Conservation (phyloP, 2,329 filamentous ascomycete species). For the Exophiala lecanii-corni region DNA sequence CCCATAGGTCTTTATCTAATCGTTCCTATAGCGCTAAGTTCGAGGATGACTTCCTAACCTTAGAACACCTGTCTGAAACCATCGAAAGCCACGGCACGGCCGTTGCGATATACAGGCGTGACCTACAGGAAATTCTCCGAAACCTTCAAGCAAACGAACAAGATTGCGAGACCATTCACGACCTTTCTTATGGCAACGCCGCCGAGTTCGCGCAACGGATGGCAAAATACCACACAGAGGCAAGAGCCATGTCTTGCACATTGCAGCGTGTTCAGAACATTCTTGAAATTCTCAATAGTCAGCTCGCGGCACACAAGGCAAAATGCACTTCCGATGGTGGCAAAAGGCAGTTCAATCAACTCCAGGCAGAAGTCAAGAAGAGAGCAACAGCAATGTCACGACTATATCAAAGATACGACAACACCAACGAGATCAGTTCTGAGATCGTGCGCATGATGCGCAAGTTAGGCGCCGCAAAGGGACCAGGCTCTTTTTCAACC, state of each 20-base stretch:
- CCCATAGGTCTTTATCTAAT: background rate
- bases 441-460: background rate
- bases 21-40: background rate
- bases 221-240: background rate
- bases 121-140: background rate
- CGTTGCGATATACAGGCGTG: background rate
- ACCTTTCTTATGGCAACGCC: background rate
- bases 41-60: background rate
- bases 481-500: background rate
- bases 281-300: background rate
- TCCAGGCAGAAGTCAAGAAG: background rate
- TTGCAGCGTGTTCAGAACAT: background rate
- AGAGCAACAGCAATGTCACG: background rate
- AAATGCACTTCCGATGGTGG: background rate
- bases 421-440: background rate
- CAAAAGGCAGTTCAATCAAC: background rate
- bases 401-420: background rate
- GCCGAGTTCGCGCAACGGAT: background rate
- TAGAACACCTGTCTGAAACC: background rate
- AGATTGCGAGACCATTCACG: background rate
- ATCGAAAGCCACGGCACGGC: background rate
- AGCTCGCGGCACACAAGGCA: background rate
- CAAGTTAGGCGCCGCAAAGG: background rate
- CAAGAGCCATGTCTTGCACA: background rate
- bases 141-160: background rate